These are phyloP conservation scores for Uronychia setigera DNA, from an alignment of 73 alveolate genomes.

Conservation along the genomic window DNA sequence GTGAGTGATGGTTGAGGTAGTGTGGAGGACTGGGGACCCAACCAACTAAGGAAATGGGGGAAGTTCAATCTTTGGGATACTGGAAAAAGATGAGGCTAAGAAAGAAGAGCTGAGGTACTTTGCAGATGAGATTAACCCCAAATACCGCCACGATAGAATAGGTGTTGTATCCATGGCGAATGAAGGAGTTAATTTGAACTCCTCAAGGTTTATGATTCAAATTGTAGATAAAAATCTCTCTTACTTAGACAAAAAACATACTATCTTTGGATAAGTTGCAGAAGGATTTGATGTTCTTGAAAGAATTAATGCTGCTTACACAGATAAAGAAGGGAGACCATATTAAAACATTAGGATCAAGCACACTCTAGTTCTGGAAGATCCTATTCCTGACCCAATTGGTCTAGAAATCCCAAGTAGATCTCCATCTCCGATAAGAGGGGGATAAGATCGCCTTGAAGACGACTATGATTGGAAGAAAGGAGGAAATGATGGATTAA, in stretches of 20 bases:
- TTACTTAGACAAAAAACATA: constrained; percentile 94
- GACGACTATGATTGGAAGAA: constrained; percentile 43
- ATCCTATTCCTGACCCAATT: constrained; percentile 91
- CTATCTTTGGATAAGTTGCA: constrained; percentile 95
- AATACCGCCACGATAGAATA: constrained; percentile 74
- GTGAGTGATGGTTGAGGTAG: constrained; percentile 96
- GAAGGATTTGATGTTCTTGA: constrained; percentile 93
- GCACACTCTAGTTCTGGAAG: constrained; percentile 92
- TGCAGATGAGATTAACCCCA: constrained; percentile 91
- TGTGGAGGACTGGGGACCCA: constrained; percentile 90
- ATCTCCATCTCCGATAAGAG: constrained; percentile 79
- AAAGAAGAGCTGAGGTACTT: constrained; percentile 59
- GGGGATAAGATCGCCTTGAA: constrained; percentile 4
- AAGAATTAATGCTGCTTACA: constrained; percentile 79
- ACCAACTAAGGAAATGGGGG: constrained; percentile 79
- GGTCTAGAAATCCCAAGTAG: constrained; percentile 84
- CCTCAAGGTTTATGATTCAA: constrained; percentile 95
- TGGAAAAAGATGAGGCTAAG: background rate
- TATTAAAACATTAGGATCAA: constrained; percentile 89
- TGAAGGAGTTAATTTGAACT: constrained; percentile 93
- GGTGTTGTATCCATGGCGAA: constrained; percentile 96
- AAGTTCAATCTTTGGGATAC: constrained; percentile 67
- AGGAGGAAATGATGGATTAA: constrained; percentile 77
- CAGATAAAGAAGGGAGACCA: constrained; percentile 92
- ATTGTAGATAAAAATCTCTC: constrained; percentile 71